These are phyloP conservation scores for Cucurbita maxima DNA, from an alignment of 306 rosid species.

Conservation along the genomic window DNA sequence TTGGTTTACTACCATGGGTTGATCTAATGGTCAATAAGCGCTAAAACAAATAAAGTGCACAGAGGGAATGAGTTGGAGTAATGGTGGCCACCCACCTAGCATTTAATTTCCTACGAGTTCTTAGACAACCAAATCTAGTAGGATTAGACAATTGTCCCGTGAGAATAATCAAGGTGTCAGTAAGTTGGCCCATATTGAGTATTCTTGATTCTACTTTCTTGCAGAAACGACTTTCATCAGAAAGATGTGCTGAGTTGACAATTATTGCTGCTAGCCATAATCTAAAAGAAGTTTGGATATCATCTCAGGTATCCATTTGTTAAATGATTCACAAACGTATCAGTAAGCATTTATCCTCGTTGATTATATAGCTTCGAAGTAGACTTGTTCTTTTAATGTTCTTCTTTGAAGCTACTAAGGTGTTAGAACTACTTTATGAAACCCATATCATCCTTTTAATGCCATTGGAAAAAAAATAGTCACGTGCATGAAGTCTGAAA, in stretches of 20 bases:
- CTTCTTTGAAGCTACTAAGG: background rate
- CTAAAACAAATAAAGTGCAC: background rate
- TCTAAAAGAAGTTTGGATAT: conserved; percentile 94
- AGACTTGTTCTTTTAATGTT: background rate
- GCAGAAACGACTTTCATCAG: conserved; percentile 76
- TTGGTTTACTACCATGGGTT: background rate
- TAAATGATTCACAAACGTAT: background rate
- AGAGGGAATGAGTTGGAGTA: background rate
- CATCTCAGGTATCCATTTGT: conserved; percentile 53
- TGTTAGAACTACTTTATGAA: background rate
- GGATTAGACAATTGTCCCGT: background rate
- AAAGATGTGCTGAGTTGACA: conserved; percentile 76
- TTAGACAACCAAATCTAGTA: too few species aligned
- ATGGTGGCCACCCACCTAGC: background rate
- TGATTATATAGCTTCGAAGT: background rate
- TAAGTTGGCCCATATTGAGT: background rate
- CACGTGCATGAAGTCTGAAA: background rate
- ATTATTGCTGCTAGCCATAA: conserved; percentile 84
- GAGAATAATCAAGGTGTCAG: background rate
- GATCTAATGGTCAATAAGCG: background rate
- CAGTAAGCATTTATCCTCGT: background rate
- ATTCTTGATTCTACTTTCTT: conserved; percentile 8
- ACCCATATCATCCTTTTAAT: background rate
- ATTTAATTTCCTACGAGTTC: background rate
- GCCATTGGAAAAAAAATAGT: background rate